Percentiles rank a stretch among this genome's conserved stretches.
Evolutionary conservation across 768 basidiomycete genomes (phyloP).

Genomic region (Pholiota microspora): DNA sequence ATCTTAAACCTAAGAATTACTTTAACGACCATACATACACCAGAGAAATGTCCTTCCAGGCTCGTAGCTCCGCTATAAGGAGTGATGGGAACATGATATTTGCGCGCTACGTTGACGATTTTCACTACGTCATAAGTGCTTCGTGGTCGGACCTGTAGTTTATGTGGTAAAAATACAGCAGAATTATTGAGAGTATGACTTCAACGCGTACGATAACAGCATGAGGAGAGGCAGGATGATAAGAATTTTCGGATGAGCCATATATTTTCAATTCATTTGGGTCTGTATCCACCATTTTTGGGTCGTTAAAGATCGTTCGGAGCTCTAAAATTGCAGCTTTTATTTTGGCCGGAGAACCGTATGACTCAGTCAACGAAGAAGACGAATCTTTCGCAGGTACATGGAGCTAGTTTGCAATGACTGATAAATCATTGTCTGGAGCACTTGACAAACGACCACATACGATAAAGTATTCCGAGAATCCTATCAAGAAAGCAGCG

Average conservation of each 20-base stretch:
- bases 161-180: background rate
- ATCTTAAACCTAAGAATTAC: background rate
- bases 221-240: constrained; percentile 59
- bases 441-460: constrained; percentile 18
- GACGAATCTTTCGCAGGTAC: constrained; percentile 1
- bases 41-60: constrained; percentile 84
- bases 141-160: constrained; percentile 48
- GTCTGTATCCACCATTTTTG: constrained; percentile 50
- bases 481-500: constrained; percentile 31
- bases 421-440: no score
- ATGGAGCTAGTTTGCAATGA: background rate
- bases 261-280: constrained; percentile 48
- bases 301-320: constrained; percentile 39
- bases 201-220: constrained; percentile 40
- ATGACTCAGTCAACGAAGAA: constrained; percentile 20
- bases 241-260: constrained; percentile 70
- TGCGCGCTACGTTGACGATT: constrained; percentile 72
- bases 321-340: constrained; percentile 54
- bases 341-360: constrained; percentile 48
- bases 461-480: constrained; percentile 26
- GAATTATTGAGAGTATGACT: background rate
- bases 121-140: constrained; percentile 82
- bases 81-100: constrained; percentile 72
- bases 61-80: constrained; percentile 86
- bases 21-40: constrained; percentile 40